Percentiles rank a stretch among this genome's conserved stretches.
Conservation (phyloP, 2,329 filamentous ascomycete species). For the Cordyceps militaris region DNA sequence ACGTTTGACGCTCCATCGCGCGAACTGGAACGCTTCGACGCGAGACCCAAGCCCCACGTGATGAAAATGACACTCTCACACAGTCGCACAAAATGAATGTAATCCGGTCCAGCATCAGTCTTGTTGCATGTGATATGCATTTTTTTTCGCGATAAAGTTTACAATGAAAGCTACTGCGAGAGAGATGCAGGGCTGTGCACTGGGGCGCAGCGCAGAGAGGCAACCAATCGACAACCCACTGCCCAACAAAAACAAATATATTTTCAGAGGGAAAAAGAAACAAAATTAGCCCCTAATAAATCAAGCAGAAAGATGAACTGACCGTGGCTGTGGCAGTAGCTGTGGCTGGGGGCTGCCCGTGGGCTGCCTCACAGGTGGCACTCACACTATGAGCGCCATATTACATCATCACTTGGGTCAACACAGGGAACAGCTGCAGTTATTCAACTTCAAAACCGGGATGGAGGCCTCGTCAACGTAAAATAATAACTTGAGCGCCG, state of each 20-base stretch:
- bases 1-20: background rate
- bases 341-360: constrained; percentile 8
- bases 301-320: no score
- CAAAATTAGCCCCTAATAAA: no score
- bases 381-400: background rate
- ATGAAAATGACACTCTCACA: background rate
- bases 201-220: no score
- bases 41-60: background rate
- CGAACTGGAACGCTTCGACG: constrained; percentile 8
- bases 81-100: no score
- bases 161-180: no score
- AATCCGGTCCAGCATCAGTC: no score
- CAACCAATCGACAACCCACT: background rate
- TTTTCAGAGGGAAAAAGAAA: no score
- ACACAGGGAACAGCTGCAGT: background rate
- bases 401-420: constrained; percentile 11
- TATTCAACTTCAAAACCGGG: background rate
- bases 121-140: background rate
- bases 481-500: background rate
- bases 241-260: background rate
- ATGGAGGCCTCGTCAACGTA: background rate
- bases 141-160: background rate
- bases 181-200: no score
- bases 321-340: background rate
- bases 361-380: background rate